These are phyloP conservation scores for Usnea hakonensis DNA, from an alignment of 495 filamentous ascomycete species.

Conservation along the genomic window DNA sequence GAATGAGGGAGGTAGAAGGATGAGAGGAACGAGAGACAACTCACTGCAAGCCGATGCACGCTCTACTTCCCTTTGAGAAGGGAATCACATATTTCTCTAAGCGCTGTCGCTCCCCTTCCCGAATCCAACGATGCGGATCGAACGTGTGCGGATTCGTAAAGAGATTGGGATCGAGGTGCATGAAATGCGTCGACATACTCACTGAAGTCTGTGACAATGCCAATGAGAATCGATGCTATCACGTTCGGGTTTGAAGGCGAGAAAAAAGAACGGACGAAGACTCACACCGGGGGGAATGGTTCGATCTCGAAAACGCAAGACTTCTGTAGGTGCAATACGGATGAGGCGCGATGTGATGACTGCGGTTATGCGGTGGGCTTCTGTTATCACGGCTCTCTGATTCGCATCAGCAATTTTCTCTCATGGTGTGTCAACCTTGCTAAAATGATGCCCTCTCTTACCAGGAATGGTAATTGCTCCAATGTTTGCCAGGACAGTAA, in stretches of 20 bases:
- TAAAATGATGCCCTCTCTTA: neutral
- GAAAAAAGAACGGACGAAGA: neutral
- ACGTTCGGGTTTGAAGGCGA: neutral
- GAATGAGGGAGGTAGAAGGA: neutral
- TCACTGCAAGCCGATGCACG: neutral
- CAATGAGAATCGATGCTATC: neutral
- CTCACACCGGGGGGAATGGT: neutral
- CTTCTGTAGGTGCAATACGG: neutral
- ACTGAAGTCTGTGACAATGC: neutral
- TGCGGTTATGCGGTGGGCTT: neutral
- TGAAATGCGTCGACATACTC: neutral
- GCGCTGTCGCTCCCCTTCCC: neutral
- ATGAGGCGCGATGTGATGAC: neutral
- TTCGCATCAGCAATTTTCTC: neutral
- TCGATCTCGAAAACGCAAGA: neutral
- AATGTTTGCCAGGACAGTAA: neutral
- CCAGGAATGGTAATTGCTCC: neutral
- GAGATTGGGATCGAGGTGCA: neutral
- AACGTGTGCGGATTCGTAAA: neutral
- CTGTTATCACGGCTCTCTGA: slow-evolving; percentile 1
- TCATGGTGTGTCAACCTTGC: neutral
- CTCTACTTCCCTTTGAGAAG: neutral
- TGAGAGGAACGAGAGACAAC: neutral
- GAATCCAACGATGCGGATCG: neutral
- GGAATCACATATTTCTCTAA: neutral